Evolutionary conservation across 148 eudicot species (phyloP), one percentile per base, ranked within the genome.

Genomic region (Pouteria glomerata): DNA sequence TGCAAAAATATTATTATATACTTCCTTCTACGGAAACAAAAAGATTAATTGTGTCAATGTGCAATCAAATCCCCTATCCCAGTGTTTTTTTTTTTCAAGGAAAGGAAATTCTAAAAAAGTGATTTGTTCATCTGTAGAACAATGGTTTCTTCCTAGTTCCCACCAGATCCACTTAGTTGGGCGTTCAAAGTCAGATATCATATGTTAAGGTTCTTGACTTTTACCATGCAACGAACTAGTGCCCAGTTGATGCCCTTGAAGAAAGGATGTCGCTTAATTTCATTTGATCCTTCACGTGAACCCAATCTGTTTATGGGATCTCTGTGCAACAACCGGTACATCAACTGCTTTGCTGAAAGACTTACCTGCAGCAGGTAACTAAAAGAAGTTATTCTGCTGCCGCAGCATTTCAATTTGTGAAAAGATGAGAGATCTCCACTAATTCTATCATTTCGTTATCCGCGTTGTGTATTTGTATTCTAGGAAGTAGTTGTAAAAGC

Each of bases 171-270:
- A 5, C 0, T 39, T 39, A 39, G 10, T 4, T 39, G 7, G 10
- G n/a, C n/a, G 44, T 39, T 39, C 44, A 39, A 39, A 39, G 10
- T 39, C 10, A 39, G 10, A 39, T 39, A 4, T 10, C 44, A 39
- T 4, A 10, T 39, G 10, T 0, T 41, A 4, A 26, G 19, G 52
- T 3, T 58, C 41, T 11, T 29, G 34, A 6, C 23, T 29, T 19
- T 62, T 86, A 95, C 99, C 97, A 80, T 76, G 87, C 97, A 90
- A 47, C 99, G 97, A 63, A 96, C 77, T 39, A 96, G 81, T 78
- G 99, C 90, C 99, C 99, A 96, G 61, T 92, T 96, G 61, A 90
- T 53, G 21, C 99, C 96, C 2, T 82, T 86, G 79, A 96, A 96
- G 78, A 96, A 96, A 1, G 99, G 94, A 68, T 96, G 99, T 33